Percentiles rank a stretch among this genome's conserved stretches.
Evolutionary conservation across 257 asterid species (phyloP).

Genomic region (Solanum bukasovii): DNA sequence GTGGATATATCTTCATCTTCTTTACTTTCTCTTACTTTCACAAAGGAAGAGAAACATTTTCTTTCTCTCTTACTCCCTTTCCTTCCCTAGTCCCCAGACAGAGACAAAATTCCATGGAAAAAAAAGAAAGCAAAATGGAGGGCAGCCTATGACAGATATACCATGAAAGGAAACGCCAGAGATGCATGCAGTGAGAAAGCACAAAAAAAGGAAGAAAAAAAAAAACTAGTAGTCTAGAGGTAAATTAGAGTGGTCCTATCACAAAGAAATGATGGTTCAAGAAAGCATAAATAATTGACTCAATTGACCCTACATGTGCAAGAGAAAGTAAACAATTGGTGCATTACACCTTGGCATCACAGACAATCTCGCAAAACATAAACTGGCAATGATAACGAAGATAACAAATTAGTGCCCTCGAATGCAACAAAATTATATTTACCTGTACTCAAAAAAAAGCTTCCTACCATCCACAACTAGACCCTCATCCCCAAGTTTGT

Average conservation of each 20-base stretch:
- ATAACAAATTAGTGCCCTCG: background rate
- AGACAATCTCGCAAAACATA: background rate
- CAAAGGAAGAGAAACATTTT: background rate
- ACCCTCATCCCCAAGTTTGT: constrained; percentile 72
- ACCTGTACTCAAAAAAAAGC: constrained; percentile 95
- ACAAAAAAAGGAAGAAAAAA: background rate
- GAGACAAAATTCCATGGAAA: background rate
- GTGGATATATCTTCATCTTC: background rate
- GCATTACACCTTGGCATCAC: background rate
- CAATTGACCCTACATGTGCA: background rate
- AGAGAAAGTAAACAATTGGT: background rate
- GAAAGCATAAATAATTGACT: background rate
- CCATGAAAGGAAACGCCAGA: background rate
- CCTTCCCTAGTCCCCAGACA: background rate
- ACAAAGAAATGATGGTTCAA: background rate
- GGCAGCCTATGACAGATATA: background rate
- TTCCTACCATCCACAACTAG: constrained; percentile 88
- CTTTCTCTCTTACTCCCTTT: background rate
- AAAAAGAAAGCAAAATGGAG: background rate
- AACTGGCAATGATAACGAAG: background rate
- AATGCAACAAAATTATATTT: background rate
- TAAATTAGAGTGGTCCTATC: background rate
- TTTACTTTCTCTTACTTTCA: background rate
- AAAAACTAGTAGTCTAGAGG: background rate
- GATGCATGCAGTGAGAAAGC: background rate